Percentiles rank a stretch among this genome's conserved stretches.
These are phyloP conservation scores for Puccinia polysora DNA, from an alignment of 1,284 basidiomycete genomes.

Conservation along the genomic window DNA sequence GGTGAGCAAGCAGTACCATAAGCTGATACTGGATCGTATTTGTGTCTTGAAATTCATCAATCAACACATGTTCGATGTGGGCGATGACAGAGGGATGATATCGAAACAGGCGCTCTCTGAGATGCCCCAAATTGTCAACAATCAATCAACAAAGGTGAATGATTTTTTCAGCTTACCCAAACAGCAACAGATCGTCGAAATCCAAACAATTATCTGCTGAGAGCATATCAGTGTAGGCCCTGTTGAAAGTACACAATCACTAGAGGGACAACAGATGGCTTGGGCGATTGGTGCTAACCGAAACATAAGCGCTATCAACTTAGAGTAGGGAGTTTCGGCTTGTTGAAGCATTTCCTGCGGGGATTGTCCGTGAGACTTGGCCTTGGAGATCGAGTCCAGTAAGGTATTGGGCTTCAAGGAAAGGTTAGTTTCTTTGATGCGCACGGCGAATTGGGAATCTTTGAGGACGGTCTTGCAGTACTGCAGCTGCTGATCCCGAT, in stretches of 20 bases:
- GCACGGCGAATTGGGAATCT: conserved; percentile 59
- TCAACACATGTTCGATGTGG: conserved; percentile 72
- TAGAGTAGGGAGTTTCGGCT: conserved; percentile 29
- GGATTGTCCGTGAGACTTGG: conserved; percentile 68
- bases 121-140: background rate
- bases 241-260: background rate
- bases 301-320: conserved; percentile 7
- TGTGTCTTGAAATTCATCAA: conserved; percentile 91
- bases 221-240: conserved; percentile 66
- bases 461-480: conserved; percentile 63
- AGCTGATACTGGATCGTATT: conserved; percentile 80
- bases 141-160: background rate
- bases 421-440: conserved; percentile 56
- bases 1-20: conserved; percentile 67
- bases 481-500: conserved; percentile 42
- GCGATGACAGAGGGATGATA: conserved; percentile 59
- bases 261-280: conserved; percentile 18
- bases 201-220: conserved; percentile 69
- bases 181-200: conserved; percentile 81
- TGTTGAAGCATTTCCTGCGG: conserved; percentile 53
- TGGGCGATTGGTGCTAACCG: conserved; percentile 44
- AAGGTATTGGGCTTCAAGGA: conserved; percentile 63
- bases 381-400: conserved; percentile 68
- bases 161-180: conserved; percentile 55
- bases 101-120: conserved; percentile 65